Evolutionary conservation across 164 flowering plant genomes (phyloP).

Genomic region (Vitis vinifera): DNA sequence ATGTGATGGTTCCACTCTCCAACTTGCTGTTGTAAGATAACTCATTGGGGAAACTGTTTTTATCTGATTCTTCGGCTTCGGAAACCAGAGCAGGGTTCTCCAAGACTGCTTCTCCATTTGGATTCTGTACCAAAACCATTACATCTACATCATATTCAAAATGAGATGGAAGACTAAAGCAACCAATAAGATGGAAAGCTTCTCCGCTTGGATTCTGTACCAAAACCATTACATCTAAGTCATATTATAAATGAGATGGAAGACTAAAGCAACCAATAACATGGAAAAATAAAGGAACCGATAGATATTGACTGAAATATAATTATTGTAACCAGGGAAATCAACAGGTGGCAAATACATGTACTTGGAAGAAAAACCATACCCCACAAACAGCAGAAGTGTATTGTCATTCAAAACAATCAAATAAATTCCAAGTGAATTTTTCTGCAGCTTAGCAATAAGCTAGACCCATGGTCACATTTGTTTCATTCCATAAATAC

Average conservation of each 20-base stretch:
- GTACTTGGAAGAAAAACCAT: too few relatives aligned
- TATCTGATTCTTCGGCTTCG: constrained; percentile 19
- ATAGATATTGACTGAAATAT: too few relatives aligned
- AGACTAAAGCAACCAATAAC: background rate
- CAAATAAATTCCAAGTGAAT: too few relatives aligned
- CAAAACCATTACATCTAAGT: background rate
- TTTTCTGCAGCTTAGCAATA: too few relatives aligned
- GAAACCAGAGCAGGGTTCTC: constrained; percentile 10
- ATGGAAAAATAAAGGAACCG: background rate
- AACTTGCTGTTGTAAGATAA: constrained; percentile 23
- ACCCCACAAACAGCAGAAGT: too few relatives aligned
- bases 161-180: background rate
- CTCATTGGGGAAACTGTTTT: constrained; percentile 12
- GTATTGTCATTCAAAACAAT: too few relatives aligned
- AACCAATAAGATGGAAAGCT: background rate
- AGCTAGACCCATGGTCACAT: too few relatives aligned
- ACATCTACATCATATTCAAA: background rate
- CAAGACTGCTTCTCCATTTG: constrained; percentile 16
- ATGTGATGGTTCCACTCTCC: constrained; percentile 47
- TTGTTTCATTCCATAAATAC: background rate
- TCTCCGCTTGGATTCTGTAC: constrained; percentile 30
- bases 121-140: constrained; percentile 26
- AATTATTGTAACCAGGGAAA: too few relatives aligned
- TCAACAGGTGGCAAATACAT: too few relatives aligned
- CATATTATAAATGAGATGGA: background rate